phyloP scores from a whole-genome alignment of 2,329 filamentous ascomycete genomes.

The Teratosphaeria nubilosa region DNA sequence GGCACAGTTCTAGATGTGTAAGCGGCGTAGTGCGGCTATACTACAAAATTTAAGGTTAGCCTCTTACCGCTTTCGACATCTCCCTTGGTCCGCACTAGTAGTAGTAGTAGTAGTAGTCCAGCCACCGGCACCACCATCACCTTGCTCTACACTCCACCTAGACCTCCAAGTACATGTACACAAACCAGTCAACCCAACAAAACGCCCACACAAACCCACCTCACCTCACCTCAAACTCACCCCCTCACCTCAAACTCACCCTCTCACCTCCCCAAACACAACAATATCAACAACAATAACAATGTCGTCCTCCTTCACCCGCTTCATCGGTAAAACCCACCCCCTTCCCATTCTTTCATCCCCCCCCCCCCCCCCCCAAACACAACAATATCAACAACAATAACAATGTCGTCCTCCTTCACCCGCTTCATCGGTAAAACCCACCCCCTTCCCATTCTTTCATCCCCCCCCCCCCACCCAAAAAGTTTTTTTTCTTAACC shows the following conservation, averaged over 20 bases:
- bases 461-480: background rate
- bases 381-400: too few relatives aligned
- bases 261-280: too few relatives aligned
- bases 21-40: background rate
- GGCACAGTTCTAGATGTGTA: too few relatives aligned
- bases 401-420: too few relatives aligned
- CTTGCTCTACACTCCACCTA: background rate
- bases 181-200: background rate
- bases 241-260: too few relatives aligned
- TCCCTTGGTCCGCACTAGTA: background rate
- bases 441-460: background rate
- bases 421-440: constrained; percentile 12
- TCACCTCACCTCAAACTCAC: too few relatives aligned
- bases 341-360: too few relatives aligned
- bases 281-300: too few relatives aligned
- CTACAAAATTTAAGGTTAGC: background rate
- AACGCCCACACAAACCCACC: too few relatives aligned
- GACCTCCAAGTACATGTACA: background rate
- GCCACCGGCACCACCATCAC: background rate
- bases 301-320: constrained; percentile 10
- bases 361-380: too few relatives aligned
- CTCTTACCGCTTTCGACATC: background rate
- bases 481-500: too few relatives aligned
- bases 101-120: too few relatives aligned
- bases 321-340: constrained; percentile 11